A percentile compares a stretch with the other conserved stretches of the same genome.
These are phyloP conservation scores for Boletales sp. DNA, from an alignment of 768 basidiomycete genomes.

Conservation along the genomic window DNA sequence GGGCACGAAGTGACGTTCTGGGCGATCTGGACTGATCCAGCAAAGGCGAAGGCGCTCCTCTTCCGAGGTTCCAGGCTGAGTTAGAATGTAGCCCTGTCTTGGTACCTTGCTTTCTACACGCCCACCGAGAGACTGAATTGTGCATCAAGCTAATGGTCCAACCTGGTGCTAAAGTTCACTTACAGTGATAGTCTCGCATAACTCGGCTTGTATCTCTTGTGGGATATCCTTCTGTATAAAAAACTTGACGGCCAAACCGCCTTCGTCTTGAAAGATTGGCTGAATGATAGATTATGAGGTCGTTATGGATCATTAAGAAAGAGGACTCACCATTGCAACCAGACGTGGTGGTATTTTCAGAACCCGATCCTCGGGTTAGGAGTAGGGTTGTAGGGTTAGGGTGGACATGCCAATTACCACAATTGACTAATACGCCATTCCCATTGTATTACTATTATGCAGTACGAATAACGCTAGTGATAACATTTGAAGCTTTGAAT, in stretches of 20 bases:
- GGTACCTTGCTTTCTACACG: constrained; percentile 78
- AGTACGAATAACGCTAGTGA: too few species aligned
- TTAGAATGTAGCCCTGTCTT: constrained; percentile 68
- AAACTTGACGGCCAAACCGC: constrained; percentile 72
- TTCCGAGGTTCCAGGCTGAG: constrained; percentile 65
- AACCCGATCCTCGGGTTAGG: constrained; percentile 35
- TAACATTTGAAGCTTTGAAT: too few species aligned
- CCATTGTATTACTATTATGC: neutral
- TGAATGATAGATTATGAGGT: constrained; percentile 22
- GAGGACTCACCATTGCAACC: constrained; percentile 19
- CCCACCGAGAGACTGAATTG: constrained; percentile 61
- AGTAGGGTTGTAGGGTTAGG: constrained; percentile 25
- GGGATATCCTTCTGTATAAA: constrained; percentile 80
- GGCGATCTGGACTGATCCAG: constrained; percentile 66
- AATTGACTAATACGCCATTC: constrained; percentile 8
- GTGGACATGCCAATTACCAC: neutral
- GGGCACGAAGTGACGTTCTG: constrained; percentile 75
- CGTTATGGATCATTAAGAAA: neutral
- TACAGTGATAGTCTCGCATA: constrained; percentile 74
- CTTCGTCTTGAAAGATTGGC: constrained; percentile 71
- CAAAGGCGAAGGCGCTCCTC: constrained; percentile 73
- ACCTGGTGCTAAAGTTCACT: constrained; percentile 3
- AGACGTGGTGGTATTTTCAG: constrained; percentile 1
- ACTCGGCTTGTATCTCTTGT: constrained; percentile 62
- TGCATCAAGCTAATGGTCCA: constrained; percentile 5